Percentiles rank a stretch among this genome's conserved stretches.
phyloP scores from a whole-genome alignment of 1,284 basidiomycete species.

The Trametes pubescens region DNA sequence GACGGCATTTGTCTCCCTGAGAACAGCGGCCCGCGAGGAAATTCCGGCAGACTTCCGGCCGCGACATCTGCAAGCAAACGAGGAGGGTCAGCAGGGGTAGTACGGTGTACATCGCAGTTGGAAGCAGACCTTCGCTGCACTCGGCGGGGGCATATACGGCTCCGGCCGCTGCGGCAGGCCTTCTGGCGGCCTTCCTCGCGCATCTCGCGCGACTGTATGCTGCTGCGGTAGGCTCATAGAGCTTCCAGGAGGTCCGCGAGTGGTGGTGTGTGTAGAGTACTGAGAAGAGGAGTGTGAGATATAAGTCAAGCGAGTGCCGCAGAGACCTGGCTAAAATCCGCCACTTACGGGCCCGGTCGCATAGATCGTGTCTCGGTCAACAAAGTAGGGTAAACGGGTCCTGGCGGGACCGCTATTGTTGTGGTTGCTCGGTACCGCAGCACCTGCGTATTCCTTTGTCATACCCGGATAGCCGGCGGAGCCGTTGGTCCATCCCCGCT shows the following conservation, averaged over 20 bases:
- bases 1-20: constrained; percentile 23
- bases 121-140: constrained; percentile 9
- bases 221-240: constrained; percentile 9
- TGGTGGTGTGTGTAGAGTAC: neutral
- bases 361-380: constrained; percentile 2
- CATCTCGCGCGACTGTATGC: neutral
- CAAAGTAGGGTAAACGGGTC: constrained; percentile 7
- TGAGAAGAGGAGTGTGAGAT: neutral
- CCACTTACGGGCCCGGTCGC: constrained; percentile 20
- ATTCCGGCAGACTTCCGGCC: constrained; percentile 26
- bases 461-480: constrained; percentile 11
- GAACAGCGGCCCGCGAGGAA: constrained; percentile 23
- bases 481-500: constrained; percentile 8
- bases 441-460: constrained; percentile 26
- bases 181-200: neutral
- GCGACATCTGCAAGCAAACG: constrained; percentile 10
- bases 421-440: constrained; percentile 21
- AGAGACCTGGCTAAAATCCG: constrained; percentile 5
- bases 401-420: constrained; percentile 18
- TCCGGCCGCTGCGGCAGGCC: constrained; percentile 21
- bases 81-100: neutral
- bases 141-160: constrained; percentile 5
- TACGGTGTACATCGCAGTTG: neutral
- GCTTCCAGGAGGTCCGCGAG: neutral
- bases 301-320: neutral